Percentiles rank a stretch among this genome's conserved stretches.
Conservation (phyloP, 306 rosid genomes). For the Lupinus albus region DNA sequence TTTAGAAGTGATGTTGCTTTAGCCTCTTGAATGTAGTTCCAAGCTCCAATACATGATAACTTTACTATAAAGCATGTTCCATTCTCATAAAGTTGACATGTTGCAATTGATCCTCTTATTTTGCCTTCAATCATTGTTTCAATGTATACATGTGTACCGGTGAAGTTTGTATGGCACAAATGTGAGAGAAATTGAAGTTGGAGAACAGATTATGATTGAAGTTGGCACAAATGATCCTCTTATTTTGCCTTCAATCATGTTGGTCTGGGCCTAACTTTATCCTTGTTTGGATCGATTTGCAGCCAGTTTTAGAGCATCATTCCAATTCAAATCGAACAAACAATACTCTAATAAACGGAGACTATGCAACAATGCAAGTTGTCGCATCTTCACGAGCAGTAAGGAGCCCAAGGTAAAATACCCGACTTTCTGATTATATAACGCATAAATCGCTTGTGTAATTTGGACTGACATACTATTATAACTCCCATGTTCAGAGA, state of each 20-base stretch:
- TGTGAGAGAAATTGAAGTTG: conserved; percentile 2
- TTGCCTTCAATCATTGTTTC: conserved; percentile 14
- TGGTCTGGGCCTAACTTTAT: conserved; percentile 32
- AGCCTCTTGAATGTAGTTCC: conserved; percentile 18
- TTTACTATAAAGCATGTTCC: neutral
- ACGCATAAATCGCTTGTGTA: conserved; percentile 4
- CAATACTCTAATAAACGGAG: conserved; percentile 42
- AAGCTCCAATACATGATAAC: neutral
- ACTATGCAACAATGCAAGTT: conserved; percentile 43
- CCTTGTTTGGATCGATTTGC: conserved; percentile 3
- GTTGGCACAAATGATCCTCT: too few relatives aligned
- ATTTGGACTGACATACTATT: conserved; percentile 8
- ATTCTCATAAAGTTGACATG: conserved; percentile 11
- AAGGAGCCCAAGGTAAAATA: conserved; percentile 47
- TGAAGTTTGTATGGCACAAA: conserved; percentile 10
- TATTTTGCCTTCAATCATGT: too few relatives aligned
- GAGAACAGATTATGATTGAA: conserved; percentile 16
- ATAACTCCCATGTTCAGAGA: conserved; percentile 57
- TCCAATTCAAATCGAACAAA: conserved; percentile 44
- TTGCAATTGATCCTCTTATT: neutral
- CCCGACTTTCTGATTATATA: conserved; percentile 2
- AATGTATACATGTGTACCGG: neutral
- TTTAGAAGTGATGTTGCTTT: conserved; percentile 31
- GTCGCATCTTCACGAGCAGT: conserved; percentile 40
- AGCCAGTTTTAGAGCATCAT: conserved; percentile 47